Percentiles rank a stretch among this genome's conserved stretches.
Evolutionary conservation across 1,139 yeast genomes (phyloP).

Genomic region (Sporopachydermia cereana): DNA sequence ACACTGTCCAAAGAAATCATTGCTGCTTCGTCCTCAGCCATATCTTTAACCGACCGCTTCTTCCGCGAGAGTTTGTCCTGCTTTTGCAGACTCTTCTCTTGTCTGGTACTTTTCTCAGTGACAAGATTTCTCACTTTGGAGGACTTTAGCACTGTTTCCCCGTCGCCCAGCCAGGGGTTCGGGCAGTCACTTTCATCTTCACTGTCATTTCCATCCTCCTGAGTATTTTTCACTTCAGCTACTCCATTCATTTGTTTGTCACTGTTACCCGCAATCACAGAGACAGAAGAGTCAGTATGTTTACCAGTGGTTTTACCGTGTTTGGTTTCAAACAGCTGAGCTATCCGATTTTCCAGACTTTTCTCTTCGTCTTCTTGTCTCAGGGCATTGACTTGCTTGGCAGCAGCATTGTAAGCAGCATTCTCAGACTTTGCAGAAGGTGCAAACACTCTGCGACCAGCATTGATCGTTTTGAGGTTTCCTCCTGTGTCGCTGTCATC

Average conservation of each 20-base stretch:
- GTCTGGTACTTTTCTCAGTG: constrained; percentile 45
- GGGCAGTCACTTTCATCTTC: constrained; percentile 22
- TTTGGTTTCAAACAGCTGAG: constrained; percentile 19
- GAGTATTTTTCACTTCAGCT: constrained; percentile 9
- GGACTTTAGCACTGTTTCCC: constrained; percentile 34
- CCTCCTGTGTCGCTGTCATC: constrained; percentile 31
- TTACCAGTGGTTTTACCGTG: neutral
- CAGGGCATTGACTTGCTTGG: constrained; percentile 24
- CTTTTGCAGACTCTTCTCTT: constrained; percentile 28
- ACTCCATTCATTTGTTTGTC: constrained; percentile 9
- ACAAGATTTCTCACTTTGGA: constrained; percentile 37
- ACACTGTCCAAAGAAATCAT: constrained; percentile 34
- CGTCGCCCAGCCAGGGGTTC: constrained; percentile 63
- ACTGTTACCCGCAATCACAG: neutral
- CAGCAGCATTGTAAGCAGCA: constrained; percentile 30
- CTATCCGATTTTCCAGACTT: constrained; percentile 32
- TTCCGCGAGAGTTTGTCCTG: constrained; percentile 36
- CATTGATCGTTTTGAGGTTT: constrained; percentile 32
- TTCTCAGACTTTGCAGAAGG: constrained; percentile 47
- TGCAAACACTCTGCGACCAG: constrained; percentile 75
- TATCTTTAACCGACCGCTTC: constrained; percentile 23
- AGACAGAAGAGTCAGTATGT: no score
- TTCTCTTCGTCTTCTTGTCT: constrained; percentile 43
- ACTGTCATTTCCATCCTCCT: constrained; percentile 12
- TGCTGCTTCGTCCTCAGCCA: constrained; percentile 21